Conservation (phyloP, 129 eudicot species). For the Smallanthus sonchifolius region DNA sequence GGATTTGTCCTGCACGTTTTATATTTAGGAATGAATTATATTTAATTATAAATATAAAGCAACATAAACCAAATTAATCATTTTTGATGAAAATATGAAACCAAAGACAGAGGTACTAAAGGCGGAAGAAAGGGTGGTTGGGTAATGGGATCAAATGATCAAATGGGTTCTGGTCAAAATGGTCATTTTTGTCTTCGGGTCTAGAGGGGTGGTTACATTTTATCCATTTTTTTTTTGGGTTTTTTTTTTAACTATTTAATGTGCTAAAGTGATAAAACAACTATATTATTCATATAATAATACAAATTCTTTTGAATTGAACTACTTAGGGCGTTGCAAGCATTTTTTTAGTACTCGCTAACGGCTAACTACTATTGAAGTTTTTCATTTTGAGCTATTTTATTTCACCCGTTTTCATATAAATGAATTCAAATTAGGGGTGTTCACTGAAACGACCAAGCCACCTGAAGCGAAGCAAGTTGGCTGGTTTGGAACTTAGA, state of each 20-base stretch:
- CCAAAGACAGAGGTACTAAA: background rate
- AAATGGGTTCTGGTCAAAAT: background rate
- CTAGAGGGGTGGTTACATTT: background rate
- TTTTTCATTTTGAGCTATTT: background rate
- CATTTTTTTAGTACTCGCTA: background rate
- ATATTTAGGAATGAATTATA: background rate
- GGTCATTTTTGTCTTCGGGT: background rate
- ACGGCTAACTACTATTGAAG: too few species aligned
- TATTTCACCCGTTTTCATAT: background rate
- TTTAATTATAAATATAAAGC: background rate
- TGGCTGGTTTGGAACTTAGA: background rate
- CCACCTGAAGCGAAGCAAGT: background rate
- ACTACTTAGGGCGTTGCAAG: background rate
- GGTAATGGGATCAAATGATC: background rate
- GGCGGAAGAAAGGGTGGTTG: background rate
- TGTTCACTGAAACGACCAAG: background rate
- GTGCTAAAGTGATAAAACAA: background rate
- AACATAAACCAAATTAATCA: background rate
- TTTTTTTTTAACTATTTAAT: background rate
- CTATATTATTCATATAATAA: background rate
- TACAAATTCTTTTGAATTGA: background rate
- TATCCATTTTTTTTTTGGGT: background rate
- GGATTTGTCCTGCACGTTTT: constrained; percentile 50
- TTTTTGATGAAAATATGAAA: background rate
- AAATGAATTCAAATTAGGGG: background rate